Conservation (phyloP, 495 filamentous ascomycete species). For the Aspergillus carlsbadensis region DNA sequence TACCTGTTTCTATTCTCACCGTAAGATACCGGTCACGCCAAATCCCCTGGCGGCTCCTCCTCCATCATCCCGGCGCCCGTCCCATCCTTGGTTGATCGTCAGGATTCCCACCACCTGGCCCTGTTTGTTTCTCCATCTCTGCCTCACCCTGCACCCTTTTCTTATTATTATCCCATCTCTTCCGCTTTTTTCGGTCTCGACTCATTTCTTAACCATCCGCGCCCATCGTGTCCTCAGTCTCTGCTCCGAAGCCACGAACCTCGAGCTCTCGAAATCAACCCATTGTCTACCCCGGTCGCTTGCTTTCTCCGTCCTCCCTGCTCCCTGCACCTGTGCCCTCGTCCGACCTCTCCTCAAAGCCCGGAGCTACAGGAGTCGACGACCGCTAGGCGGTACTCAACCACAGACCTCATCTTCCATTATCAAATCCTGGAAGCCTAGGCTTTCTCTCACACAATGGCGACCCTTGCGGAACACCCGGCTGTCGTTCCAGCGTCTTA, state of each 20-base stretch:
- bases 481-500: constrained; percentile 34
- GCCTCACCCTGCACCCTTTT: constrained; percentile 1
- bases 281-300: not conserved
- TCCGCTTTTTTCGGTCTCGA: not conserved
- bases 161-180: constrained; percentile 2
- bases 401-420: not conserved
- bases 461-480: constrained; percentile 43
- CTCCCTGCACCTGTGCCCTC: not conserved
- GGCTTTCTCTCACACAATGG: constrained; percentile 27
- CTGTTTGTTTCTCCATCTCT: constrained; percentile 13
- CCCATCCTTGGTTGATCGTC: constrained; percentile 16
- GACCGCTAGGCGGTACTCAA: not conserved
- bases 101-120: constrained; percentile 4
- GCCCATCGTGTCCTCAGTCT: constrained; percentile 3
- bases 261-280: not conserved
- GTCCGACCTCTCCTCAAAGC: not conserved
- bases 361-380: no score
- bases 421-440: not conserved
- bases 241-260: not conserved
- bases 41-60: constrained; percentile 8
- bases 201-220: not conserved
- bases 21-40: constrained; percentile 12
- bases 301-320: not conserved
- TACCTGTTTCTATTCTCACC: constrained; percentile 31
- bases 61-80: constrained; percentile 11